phyloP scores from a whole-genome alignment of 176 grass and related monocot species.

The Triticum timopheevii region DNA sequence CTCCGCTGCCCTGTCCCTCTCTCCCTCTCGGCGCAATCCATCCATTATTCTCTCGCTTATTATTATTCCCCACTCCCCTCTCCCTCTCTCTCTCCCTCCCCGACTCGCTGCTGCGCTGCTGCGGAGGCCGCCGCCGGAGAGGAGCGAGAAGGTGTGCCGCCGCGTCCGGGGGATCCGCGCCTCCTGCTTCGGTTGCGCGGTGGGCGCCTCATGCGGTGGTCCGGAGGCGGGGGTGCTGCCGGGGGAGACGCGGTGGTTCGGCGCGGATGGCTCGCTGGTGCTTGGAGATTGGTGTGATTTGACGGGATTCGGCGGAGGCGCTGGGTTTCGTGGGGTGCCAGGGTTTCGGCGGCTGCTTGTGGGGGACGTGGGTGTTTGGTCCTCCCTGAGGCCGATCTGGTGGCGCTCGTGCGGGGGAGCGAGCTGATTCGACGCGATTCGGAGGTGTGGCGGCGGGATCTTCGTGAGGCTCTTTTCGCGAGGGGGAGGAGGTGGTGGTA shows the following conservation, averaged over 20 bases:
- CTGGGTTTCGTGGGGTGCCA: not conserved
- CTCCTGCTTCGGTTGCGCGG: not conserved
- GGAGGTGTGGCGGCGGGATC: not conserved
- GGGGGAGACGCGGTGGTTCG: conserved; percentile 8
- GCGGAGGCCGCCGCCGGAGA: not conserved
- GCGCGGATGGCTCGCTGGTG: not conserved
- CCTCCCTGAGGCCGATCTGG: conserved; percentile 29
- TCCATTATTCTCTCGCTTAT: conserved; percentile 49
- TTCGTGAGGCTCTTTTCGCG: not conserved
- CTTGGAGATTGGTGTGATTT: conserved; percentile 3
- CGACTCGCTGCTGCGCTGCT: not conserved
- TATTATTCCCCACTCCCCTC: conserved; percentile 36
- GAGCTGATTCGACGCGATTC: conserved; percentile 10
- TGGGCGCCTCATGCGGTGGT: not conserved
- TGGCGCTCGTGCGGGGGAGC: not conserved
- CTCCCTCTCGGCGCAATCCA: conserved; percentile 3
- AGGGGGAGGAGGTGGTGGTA: not conserved
- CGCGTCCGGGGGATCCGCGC: not conserved
- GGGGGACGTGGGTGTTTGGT: not conserved
- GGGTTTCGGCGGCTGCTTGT: not conserved
- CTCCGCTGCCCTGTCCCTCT: conserved; percentile 22
- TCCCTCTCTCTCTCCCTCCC: not conserved
- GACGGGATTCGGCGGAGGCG: conserved; percentile 1
- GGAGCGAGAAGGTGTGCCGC: not conserved
- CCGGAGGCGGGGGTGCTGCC: not conserved